These are phyloP conservation scores for Halenospora varia DNA, from an alignment of 495 filamentous ascomycete species.

Conservation along the genomic window DNA sequence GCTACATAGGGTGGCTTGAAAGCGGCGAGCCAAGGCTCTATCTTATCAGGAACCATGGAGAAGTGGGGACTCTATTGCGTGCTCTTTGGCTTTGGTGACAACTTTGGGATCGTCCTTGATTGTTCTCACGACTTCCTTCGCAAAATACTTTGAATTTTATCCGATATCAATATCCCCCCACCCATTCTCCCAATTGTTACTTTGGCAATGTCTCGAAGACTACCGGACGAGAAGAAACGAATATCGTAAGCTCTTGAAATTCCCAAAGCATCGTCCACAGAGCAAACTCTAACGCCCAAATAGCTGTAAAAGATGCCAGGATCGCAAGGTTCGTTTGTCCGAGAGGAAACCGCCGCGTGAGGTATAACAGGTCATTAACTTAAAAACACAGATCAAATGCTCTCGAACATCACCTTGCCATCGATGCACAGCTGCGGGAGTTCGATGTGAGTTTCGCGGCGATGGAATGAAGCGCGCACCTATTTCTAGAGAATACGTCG, in stretches of 20 bases:
- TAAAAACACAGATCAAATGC: background rate
- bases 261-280: background rate
- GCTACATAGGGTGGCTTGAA: no score
- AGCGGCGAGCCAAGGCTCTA: no score
- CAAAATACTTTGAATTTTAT: background rate
- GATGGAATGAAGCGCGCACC: background rate
- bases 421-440: background rate
- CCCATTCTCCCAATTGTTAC: background rate
- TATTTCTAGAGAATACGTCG: background rate
- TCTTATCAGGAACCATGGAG: background rate
- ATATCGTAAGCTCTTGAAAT: background rate
- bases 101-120: background rate
- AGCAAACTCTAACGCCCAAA: background rate
- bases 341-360: no score
- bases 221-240: background rate
- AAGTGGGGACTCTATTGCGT: background rate
- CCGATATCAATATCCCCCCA: background rate
- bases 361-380: no score
- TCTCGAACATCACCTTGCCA: background rate
- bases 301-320: background rate
- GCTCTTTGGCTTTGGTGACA: background rate
- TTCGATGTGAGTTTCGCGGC: background rate
- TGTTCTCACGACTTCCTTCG: background rate
- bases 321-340: background rate
- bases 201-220: background rate